Base-by-base conservation (phyloP, 1,284 basidiomycete species). In the Austroboletus novae-zelandiae region DNA sequence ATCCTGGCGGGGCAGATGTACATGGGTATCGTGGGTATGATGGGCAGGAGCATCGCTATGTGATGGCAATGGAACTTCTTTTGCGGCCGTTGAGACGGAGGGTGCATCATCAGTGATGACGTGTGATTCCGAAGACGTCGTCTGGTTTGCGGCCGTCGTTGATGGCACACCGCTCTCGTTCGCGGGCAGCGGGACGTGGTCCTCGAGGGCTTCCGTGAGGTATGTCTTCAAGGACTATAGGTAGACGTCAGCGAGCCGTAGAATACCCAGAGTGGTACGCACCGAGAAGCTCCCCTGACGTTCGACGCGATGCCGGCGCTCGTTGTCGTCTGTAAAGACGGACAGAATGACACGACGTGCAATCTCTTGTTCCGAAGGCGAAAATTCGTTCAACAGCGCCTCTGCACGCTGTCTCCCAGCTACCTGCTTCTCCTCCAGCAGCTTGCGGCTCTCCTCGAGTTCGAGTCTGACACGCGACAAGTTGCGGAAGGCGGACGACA, bases 121-220 rank as follows among this genome's bases (percentile, higher is more conserved):
- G 7, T 43, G 61, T 47, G 49, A 27, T 31, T 45, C 52, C 4
- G 7, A 11, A 27, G 11, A 43, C 9, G 35, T 17, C 30, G 43
- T 27, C 32, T 31, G 37, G 9, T 32, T 45, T 3, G 50, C 32
- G 51, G 32, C 20, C 25, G 23, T 44, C 11, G 51, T 31, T 4
- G 55, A 53, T 37, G 61, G 34, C 0, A 47, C 34, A 47, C 48
- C 30, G 13, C 14, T 25, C 36, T 58, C 63, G 15, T 40, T 41
- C 3, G 23, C 30, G 1, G 74, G 64, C 15, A 75, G 57, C 15
- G 61, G 62, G 8, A 77, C 80, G 41, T 81, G 81, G 48, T 89
- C 86, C 36, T 78, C 76, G 44, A 90, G 76, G 0, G 87, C 87
- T 61, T 89, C 87, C 0, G 78, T 80, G 31, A 90, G 69, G 0